A percentile compares a stretch with the other conserved stretches of the same genome.
Evolutionary conservation across 1,284 basidiomycete species (phyloP).

Genomic region (Moniliophthora roreri): DNA sequence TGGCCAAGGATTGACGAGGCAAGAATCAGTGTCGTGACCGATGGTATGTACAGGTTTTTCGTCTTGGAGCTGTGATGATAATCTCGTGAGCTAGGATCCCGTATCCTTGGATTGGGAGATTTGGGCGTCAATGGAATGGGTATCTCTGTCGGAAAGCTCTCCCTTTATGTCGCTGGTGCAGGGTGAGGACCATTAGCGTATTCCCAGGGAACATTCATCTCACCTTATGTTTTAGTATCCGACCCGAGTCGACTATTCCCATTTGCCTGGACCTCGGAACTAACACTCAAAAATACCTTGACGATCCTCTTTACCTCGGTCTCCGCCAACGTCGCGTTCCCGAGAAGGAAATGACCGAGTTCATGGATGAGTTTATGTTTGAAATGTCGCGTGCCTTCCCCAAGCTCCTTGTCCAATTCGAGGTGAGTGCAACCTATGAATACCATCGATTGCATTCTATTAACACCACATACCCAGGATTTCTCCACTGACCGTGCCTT

Average conservation of each 20-base stretch:
- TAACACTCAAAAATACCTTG: slow-evolving; percentile 79
- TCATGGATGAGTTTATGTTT: slow-evolving; percentile 93
- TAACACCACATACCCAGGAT: slow-evolving; percentile 45
- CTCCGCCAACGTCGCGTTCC: slow-evolving; percentile 71
- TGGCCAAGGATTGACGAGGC: slow-evolving; percentile 78
- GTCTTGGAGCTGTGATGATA: slow-evolving; percentile 6
- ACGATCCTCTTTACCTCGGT: slow-evolving; percentile 91
- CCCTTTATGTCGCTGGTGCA: slow-evolving; percentile 88
- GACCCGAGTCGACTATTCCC: slow-evolving; percentile 82
- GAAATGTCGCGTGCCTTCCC: slow-evolving; percentile 78
- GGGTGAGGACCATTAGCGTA: slow-evolving; percentile 45
- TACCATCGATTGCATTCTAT: slow-evolving; percentile 6
- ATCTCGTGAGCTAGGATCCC: slow-evolving; percentile 53
- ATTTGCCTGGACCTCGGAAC: slow-evolving; percentile 89
- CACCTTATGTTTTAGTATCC: slow-evolving; percentile 55
- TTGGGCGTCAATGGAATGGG: slow-evolving; percentile 89
- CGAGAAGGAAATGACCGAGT: slow-evolving; percentile 68
- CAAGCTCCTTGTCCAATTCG: slow-evolving; percentile 88
- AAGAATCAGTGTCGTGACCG: slow-evolving; percentile 85
- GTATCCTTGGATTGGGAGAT: slow-evolving; percentile 93
- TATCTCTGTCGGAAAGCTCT: slow-evolving; percentile 92
- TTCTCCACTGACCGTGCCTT: slow-evolving; percentile 89
- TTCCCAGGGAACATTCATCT: neutral
- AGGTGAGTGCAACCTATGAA: slow-evolving; percentile 43
- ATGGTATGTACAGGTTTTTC: slow-evolving; percentile 51